These are phyloP conservation scores for Apiospora hydei DNA, from an alignment of 2,329 filamentous ascomycete species.

Conservation along the genomic window DNA sequence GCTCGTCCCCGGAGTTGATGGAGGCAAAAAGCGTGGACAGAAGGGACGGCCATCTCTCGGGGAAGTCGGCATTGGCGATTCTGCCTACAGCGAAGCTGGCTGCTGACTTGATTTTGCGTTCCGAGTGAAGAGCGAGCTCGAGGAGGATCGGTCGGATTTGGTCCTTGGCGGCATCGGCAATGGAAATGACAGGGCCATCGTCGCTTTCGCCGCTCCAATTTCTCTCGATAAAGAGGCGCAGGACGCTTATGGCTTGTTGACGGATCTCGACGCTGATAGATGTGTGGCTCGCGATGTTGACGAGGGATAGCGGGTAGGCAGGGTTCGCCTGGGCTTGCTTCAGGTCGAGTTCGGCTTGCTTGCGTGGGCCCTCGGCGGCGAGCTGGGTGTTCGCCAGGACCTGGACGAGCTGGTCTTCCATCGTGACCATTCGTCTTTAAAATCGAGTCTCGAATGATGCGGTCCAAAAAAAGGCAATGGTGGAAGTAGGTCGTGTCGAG, in stretches of 20 bases:
- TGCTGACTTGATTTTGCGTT: constrained; percentile 87
- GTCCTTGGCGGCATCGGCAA: constrained; percentile 76
- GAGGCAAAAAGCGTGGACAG: constrained; percentile 81
- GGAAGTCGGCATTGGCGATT: constrained; percentile 92
- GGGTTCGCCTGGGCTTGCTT: constrained; percentile 72
- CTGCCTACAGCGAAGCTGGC: constrained; percentile 88
- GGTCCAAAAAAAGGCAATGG: not conserved
- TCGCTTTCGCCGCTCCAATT: constrained; percentile 84
- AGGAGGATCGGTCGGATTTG: constrained; percentile 78
- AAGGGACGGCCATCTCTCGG: constrained; percentile 91
- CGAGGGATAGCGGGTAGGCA: constrained; percentile 80
- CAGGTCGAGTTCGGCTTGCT: constrained; percentile 85
- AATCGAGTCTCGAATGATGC: not conserved
- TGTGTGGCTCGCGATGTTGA: constrained; percentile 80
- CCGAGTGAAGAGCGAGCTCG: constrained; percentile 76
- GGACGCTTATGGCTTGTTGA: constrained; percentile 80
- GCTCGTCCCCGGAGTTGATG: constrained; percentile 77
- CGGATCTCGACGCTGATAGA: constrained; percentile 78
- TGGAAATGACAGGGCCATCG: constrained; percentile 69
- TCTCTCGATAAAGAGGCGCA: constrained; percentile 83
- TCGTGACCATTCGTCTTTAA: constrained; percentile 45
- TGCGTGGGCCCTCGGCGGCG: constrained; percentile 76
- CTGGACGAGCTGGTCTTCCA: constrained; percentile 93
- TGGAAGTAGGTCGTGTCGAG: not conserved
- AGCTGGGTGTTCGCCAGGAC: constrained; percentile 89